Conservation (phyloP, 2,329 filamentous ascomycete species). For the Xylariaceae sp. region DNA sequence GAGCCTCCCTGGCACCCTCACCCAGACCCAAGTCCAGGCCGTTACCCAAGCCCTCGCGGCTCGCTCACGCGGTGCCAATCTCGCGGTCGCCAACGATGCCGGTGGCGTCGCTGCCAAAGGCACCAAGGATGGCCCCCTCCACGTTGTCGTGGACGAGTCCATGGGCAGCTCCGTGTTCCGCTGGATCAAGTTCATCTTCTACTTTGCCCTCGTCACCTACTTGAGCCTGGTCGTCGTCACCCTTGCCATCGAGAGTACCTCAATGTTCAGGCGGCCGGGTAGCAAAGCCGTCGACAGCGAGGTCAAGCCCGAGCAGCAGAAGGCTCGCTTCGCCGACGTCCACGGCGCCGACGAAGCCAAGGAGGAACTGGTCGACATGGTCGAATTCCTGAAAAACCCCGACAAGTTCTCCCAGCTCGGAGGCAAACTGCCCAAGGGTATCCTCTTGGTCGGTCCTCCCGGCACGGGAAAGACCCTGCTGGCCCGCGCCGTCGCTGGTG, state of each 20-base stretch:
- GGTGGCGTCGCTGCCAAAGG: constrained; percentile 55
- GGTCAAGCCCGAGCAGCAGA: constrained; percentile 90
- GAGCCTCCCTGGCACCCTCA: constrained; percentile 44
- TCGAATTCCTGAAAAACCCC: constrained; percentile 92
- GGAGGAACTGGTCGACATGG: constrained; percentile 93
- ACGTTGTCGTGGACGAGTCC: constrained; percentile 93
- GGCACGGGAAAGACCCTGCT: constrained; percentile 97
- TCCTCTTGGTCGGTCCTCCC: constrained; percentile 89
- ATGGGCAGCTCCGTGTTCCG: constrained; percentile 77
- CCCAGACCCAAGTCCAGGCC: constrained; percentile 66
- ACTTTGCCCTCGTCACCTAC: constrained; percentile 77
- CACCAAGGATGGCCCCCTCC: constrained; percentile 79
- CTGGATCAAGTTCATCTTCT: constrained; percentile 83
- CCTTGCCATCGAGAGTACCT: constrained; percentile 77
- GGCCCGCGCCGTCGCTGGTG: constrained; percentile 90
- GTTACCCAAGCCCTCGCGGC: constrained; percentile 81
- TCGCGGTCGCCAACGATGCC: constrained; percentile 49
- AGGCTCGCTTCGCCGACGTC: constrained; percentile 85
- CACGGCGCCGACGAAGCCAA: constrained; percentile 98
- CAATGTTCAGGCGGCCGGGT: constrained; percentile 74
- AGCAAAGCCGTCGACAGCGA: constrained; percentile 67
- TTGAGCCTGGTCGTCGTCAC: constrained; percentile 76
- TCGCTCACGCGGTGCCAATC: constrained; percentile 63
- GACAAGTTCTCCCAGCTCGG: constrained; percentile 91
- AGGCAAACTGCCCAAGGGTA: constrained; percentile 95